These are phyloP conservation scores for Aeschynomene evenia DNA, from an alignment of 306 rosid species.

Conservation along the genomic window DNA sequence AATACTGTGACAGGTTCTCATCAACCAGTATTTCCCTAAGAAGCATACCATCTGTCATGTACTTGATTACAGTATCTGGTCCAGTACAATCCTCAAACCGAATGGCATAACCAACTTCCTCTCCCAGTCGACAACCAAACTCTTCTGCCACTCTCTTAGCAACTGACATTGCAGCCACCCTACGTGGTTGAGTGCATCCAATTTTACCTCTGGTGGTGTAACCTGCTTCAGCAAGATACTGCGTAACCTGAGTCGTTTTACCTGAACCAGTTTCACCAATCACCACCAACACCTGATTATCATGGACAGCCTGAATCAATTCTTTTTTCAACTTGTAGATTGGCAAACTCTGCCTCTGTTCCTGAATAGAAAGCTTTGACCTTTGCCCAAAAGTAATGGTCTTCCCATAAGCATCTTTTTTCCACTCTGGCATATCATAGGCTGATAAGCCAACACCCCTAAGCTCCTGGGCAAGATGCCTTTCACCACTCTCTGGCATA, in stretches of 20 bases:
- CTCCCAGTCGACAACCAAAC: conserved; percentile 82
- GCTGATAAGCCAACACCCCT: conserved; percentile 92
- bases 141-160: conserved; percentile 94
- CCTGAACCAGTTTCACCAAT: conserved; percentile 95
- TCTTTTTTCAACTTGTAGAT: conserved; percentile 80
- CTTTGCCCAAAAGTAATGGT: conserved; percentile 81
- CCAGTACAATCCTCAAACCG: conserved; percentile 90
- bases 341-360: conserved; percentile 78
- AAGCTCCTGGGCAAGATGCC: conserved; percentile 90
- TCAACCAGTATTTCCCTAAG: conserved; percentile 78
- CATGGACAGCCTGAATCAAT: conserved; percentile 77
- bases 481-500: conserved; percentile 87
- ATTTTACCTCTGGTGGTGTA: conserved; percentile 74
- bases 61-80: conserved; percentile 78
- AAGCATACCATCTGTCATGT: conserved; percentile 93
- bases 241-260: conserved; percentile 91
- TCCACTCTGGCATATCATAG: conserved; percentile 91
- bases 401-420: conserved; percentile 91
- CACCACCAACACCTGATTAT: conserved; percentile 76
- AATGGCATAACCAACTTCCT: conserved; percentile 90
- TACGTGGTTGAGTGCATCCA: conserved; percentile 92
- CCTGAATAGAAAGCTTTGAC: conserved; percentile 87
- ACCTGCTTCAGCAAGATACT: conserved; percentile 87
- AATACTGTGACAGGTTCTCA: conserved; percentile 70
- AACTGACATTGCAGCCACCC: conserved; percentile 91